These are phyloP conservation scores for Ophiostoma sp. DNA, from an alignment of 2,329 filamentous ascomycete genomes.

Conservation along the genomic window DNA sequence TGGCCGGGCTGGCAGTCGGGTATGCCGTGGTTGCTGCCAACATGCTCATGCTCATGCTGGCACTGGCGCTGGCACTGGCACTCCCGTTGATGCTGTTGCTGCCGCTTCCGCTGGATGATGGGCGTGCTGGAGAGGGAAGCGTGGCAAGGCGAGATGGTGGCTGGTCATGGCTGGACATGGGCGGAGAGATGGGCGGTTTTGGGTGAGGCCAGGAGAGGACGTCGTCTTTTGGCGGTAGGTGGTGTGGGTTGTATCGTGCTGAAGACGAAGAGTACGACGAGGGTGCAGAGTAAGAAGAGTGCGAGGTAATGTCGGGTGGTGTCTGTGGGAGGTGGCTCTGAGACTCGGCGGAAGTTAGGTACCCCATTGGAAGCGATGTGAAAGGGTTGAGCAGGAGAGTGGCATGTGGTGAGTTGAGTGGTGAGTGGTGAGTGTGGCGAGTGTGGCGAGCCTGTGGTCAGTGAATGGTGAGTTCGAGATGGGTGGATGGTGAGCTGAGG, in stretches of 20 bases:
- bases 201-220: constrained; percentile 39
- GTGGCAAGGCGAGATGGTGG: constrained; percentile 33
- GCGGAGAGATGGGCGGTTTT: constrained; percentile 45
- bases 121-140: constrained; percentile 7
- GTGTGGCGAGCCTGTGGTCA: no score
- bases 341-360: constrained; percentile 47
- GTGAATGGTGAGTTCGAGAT: background rate
- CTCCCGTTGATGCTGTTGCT: background rate
- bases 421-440: background rate
- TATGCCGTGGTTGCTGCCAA: constrained; percentile 22
- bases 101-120: constrained; percentile 32
- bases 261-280: constrained; percentile 26
- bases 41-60: constrained; percentile 40
- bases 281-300: constrained; percentile 30
- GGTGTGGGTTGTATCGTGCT: background rate
- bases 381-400: constrained; percentile 15
- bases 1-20: background rate
- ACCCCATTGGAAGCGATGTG: constrained; percentile 49
- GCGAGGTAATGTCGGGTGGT: constrained; percentile 51
- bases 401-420: background rate
- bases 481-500: background rate
- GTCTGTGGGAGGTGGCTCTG: constrained; percentile 50
- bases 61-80: constrained; percentile 28
- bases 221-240: constrained; percentile 35
- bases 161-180: constrained; percentile 54